Base-by-base conservation (phyloP, 2,329 filamentous ascomycete species). In the Ophiocordyceps camponoti-leonardi region DNA sequence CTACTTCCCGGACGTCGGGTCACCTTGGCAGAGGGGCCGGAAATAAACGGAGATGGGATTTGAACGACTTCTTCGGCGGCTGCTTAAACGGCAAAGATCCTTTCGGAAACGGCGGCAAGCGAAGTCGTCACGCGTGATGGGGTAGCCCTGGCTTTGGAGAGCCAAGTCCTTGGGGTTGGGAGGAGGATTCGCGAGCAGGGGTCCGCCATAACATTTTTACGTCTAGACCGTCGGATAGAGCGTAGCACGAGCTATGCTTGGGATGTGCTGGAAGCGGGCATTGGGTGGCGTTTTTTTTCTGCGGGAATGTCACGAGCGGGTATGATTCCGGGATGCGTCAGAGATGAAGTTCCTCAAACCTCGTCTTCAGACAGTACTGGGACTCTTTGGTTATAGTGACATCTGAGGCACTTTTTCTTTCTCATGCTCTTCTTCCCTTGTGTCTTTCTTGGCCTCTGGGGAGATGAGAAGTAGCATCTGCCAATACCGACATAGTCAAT, bases 41-140 rank as follows among this genome's bases (percentile, higher is more conserved):
- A 2, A 72, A 77, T 52, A 90, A 90, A 61, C 73, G 83, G 40
- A 75, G 82, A 54, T 72, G 85, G 52, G 81, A 83, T 53, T 73
- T 84, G 54, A 75, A 77, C 22, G 83, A 88, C 55, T 79, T 86
- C 45, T 87, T 87, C 56, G 82, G 86, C 8, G 75, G 77, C 45
- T 77, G 75, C 50, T 59, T 83, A 44, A 72, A 72, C 48, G 74
- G 74, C 41, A 81, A 81, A 56, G 81, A 85, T 49, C 58, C 68
- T 31, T 72, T 72, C 50, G 67, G 68, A 14, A 64, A 62, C 28
- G 60, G 61, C 33, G 61, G 64, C 40, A 78, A 78, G 57, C 63
- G 74, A 47, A 67, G 62, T 45, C 65, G 73, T 44, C 72, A 77
- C 50, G 50, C 58, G 47, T 65, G 52, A 61, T 23, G 46, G 46